Conservation (phyloP, 805 yeast genomes). For the Myxozyma neotropica region DNA sequence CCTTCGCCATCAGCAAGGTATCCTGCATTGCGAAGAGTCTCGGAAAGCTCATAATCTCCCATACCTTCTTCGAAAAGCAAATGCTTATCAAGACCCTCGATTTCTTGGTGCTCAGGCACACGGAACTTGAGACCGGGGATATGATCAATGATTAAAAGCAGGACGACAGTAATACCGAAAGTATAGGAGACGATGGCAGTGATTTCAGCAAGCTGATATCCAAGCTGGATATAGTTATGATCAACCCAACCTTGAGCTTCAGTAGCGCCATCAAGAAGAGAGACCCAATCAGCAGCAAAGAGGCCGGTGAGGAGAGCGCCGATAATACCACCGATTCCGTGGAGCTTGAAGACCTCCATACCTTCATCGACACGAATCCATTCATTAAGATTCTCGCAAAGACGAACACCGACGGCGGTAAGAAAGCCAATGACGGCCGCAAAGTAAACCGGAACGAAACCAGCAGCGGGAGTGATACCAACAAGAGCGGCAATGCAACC, state of each 20-base stretch:
- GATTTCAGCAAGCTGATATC: constrained; percentile 83
- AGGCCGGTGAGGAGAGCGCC: constrained; percentile 86
- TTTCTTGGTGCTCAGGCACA: constrained; percentile 83
- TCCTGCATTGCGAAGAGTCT: constrained; percentile 27
- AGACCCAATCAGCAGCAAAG: constrained; percentile 85
- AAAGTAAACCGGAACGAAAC: constrained; percentile 90
- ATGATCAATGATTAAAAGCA: constrained; percentile 67
- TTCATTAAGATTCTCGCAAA: constrained; percentile 40
- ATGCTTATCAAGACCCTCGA: constrained; percentile 75
- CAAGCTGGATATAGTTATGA: constrained; percentile 79
- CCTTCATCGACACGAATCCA: constrained; percentile 84
- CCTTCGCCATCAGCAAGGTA: constrained; percentile 11
- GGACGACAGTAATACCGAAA: constrained; percentile 67
- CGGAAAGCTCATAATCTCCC: constrained; percentile 33
- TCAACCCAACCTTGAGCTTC: constrained; percentile 74
- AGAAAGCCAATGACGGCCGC: constrained; percentile 81
- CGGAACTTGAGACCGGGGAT: constrained; percentile 82
- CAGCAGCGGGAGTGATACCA: constrained; percentile 96
- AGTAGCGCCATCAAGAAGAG: constrained; percentile 62
- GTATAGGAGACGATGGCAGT: constrained; percentile 75
- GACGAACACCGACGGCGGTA: constrained; percentile 32
- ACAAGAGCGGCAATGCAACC: constrained; percentile 95
- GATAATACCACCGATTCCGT: constrained; percentile 85
- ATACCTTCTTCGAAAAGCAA: constrained; percentile 31
- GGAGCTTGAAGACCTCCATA: constrained; percentile 88